These are phyloP conservation scores for Aspergillus thermomutatus DNA, from an alignment of 2,329 filamentous ascomycete genomes.

Conservation along the genomic window DNA sequence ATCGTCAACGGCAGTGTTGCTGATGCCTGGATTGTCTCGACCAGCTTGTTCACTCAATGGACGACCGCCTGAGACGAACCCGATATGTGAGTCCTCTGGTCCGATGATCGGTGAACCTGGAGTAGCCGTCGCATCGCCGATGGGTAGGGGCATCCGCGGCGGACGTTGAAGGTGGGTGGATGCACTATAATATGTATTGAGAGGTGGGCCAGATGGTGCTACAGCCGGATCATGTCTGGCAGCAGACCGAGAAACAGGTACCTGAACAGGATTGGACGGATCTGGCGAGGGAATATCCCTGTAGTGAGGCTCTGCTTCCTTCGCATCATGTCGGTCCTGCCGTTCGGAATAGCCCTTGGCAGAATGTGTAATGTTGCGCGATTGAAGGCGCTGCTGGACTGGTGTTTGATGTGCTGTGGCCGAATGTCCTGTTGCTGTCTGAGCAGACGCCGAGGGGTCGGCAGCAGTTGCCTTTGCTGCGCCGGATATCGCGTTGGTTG, in stretches of 20 bases:
- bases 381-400: slow-evolving; percentile 42
- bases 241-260: slow-evolving; percentile 30
- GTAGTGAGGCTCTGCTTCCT: slow-evolving; percentile 19
- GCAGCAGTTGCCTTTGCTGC: slow-evolving; percentile 39
- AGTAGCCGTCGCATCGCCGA: slow-evolving; percentile 84
- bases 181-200: slow-evolving; percentile 47
- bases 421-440: slow-evolving; percentile 41
- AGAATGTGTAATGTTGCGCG: slow-evolving; percentile 34
- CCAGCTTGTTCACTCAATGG: slow-evolving; percentile 50
- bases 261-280: slow-evolving; percentile 38
- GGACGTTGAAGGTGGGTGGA: slow-evolving; percentile 54
- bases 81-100: slow-evolving; percentile 58
- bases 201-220: slow-evolving; percentile 43
- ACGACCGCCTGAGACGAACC: slow-evolving; percentile 42
- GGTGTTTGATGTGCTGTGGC: slow-evolving; percentile 33
- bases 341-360: slow-evolving; percentile 22
- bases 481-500: slow-evolving; percentile 38
- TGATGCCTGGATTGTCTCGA: slow-evolving; percentile 54
- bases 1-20: slow-evolving; percentile 59
- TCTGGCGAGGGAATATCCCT: slow-evolving; percentile 30
- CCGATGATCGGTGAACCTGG: slow-evolving; percentile 87
- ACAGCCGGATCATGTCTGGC: slow-evolving; percentile 28
- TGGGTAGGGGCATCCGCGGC: slow-evolving; percentile 84
- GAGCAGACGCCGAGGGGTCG: slow-evolving; percentile 42
- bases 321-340: slow-evolving; percentile 21